Conservation (phyloP, 2,329 filamentous ascomycete species). For the Colletotrichum falcatum region DNA sequence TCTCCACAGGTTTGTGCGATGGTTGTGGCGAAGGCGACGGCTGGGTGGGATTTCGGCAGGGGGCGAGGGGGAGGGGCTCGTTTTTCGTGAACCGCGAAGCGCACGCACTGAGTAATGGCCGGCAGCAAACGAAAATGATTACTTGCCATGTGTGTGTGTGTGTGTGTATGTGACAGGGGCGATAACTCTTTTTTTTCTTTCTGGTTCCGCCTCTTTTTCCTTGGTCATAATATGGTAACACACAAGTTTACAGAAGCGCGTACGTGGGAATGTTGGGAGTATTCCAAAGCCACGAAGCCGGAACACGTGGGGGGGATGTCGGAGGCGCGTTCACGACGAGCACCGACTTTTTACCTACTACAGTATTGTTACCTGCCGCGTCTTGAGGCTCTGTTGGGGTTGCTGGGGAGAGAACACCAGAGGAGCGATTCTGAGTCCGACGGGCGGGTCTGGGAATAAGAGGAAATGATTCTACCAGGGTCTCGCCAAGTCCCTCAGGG, state of each 20-base stretch:
- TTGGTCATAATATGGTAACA: not conserved
- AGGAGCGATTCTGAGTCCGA: not conserved
- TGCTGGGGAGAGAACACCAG: not conserved
- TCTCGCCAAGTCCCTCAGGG: conserved; percentile 15
- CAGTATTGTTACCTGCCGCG: not conserved
- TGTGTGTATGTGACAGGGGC: not conserved
- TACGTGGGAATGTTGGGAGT: not conserved
- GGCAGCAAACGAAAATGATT: too few relatives aligned
- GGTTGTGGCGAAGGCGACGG: too few relatives aligned
- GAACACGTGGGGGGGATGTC: conserved; percentile 2
- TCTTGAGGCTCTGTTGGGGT: conserved; percentile 17
- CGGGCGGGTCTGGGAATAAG: conserved; percentile 38
- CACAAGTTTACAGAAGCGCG: not conserved
- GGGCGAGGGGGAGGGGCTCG: too few relatives aligned
- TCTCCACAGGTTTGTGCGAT: too few relatives aligned
- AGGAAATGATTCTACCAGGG: conserved; percentile 36
- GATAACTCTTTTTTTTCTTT: too few relatives aligned
- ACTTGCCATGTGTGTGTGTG: too few relatives aligned
- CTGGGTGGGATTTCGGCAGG: too few relatives aligned
- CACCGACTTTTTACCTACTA: not conserved
- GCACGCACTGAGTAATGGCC: not conserved
- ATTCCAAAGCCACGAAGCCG: not conserved
- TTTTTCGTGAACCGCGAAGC: too few relatives aligned
- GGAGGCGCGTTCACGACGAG: conserved; percentile 18
- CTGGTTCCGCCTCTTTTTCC: not conserved